Percentiles rank a stretch among this genome's conserved stretches.
Evolutionary conservation across 2,329 filamentous ascomycete genomes (phyloP).

Genomic region (Pyrenophora tritici-repentis): DNA sequence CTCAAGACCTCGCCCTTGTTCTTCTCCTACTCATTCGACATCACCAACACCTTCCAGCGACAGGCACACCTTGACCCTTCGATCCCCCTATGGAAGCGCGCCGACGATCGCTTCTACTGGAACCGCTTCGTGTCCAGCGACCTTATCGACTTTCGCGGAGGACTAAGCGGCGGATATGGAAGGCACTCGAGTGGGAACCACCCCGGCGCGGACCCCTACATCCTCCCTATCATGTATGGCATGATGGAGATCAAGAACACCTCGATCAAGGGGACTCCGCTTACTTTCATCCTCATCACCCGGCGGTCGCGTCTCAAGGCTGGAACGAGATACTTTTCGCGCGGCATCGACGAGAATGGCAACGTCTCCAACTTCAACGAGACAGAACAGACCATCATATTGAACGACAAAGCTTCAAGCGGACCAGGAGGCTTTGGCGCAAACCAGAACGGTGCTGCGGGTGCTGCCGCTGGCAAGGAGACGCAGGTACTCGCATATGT

Average conservation of each 20-base stretch:
- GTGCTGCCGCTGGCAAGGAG: constrained; percentile 67
- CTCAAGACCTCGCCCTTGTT: constrained; percentile 89
- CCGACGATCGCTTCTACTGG: constrained; percentile 99
- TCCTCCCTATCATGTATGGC: constrained; percentile 93
- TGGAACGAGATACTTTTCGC: constrained; percentile 92
- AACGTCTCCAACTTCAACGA: constrained; percentile 99
- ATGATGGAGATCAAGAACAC: constrained; percentile 92
- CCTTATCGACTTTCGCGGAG: constrained; percentile 83
- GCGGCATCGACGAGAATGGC: constrained; percentile 89
- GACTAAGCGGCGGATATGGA: constrained; percentile 54
- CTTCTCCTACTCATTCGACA: constrained; percentile 95
- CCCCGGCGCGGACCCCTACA: constrained; percentile 82
- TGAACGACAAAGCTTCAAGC: constrained; percentile 77
- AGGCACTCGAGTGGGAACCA: constrained; percentile 71
- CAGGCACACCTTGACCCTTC: constrained; percentile 77
- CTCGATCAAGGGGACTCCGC: constrained; percentile 78
- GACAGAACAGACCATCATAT: constrained; percentile 87
- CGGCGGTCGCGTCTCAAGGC: constrained; percentile 85
- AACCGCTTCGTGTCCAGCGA: constrained; percentile 92
- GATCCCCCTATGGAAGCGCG: constrained; percentile 83
- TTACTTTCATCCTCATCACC: constrained; percentile 88
- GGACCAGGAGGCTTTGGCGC: constrained; percentile 79
- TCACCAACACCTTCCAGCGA: constrained; percentile 96
- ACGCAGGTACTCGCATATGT: constrained; percentile 92
- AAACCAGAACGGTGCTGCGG: constrained; percentile 70